Base-by-base conservation (phyloP, 495 filamentous ascomycete genomes). In the Neurospora pannonica region DNA sequence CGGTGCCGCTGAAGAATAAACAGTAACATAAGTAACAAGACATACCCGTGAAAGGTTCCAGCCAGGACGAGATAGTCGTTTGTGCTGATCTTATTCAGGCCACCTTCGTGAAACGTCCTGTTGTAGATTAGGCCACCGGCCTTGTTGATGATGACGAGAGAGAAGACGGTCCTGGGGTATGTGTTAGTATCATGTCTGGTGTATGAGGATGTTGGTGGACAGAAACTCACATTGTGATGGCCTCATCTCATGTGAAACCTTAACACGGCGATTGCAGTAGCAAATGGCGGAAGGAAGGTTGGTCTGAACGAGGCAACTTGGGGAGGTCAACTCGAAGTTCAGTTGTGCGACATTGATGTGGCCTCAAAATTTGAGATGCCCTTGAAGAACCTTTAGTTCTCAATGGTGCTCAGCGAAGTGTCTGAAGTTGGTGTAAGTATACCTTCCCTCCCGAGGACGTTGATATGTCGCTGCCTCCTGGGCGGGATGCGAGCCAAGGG, bases 51-150 rank as follows among this genome's bases (percentile, higher is more conserved):
- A 83, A 99, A 99, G 54, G 96, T 98, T 38, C 96, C 96, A 1
- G 96, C 96, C n/a, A 99, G 91, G 72, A 98, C 94, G 5, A 99
- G 92, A 80, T 94, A 94, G 85, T 98, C 97, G 79, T 99, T 99
- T 71, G 92, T 93, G 70, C 88, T 92, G 77, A 98, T 89, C 80
- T 95, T 95, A 82, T 90, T 92, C 75, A 98, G 86, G 43, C 90
- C 90, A 36, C 90, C 87, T 70, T 90, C 88, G 78, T 94, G 90
- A 85, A 98, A 98, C 77, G 94, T 92, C 71, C 93, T 92, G 83
- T 97, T 94, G 85, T 97, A 99, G 82, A 98, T 92, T 74, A 99
- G 87, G 74, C 96, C 96, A 54, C 96, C 96, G 70, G 96, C 94
- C 86, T 98, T 98, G 86, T 97, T 98, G 85, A 99, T 97, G 77